phyloP scores from a whole-genome alignment of 1,284 basidiomycete genomes.

The Boletus semigastroideus region DNA sequence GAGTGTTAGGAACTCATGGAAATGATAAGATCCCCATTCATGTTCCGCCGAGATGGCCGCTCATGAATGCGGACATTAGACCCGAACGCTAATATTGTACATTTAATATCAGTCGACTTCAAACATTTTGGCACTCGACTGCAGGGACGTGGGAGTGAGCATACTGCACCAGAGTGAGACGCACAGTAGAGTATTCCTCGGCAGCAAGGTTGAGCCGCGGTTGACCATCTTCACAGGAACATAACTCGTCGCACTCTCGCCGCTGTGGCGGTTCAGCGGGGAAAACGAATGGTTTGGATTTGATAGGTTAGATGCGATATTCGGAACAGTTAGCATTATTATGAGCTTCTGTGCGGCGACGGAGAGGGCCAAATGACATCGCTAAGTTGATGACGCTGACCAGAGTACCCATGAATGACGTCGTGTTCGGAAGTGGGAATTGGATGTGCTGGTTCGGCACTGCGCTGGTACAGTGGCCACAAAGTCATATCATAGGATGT shows the following conservation, averaged over 20 bases:
- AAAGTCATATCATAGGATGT: no score
- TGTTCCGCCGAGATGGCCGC: not conserved
- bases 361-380: not conserved
- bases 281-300: not conserved
- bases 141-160: not conserved
- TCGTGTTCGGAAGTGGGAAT: not conserved
- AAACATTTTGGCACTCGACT: not conserved
- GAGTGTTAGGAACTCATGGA: not conserved
- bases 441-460: not conserved
- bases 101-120: not conserved
- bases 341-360: not conserved
- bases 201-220: not conserved
- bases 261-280: not conserved
- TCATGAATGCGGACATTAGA: slow-evolving; percentile 8
- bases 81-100: not conserved
- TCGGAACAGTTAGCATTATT: not conserved
- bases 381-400: not conserved
- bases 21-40: not conserved
- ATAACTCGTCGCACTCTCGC: not conserved
- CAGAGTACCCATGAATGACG: no score
- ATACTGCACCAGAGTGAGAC: not conserved
- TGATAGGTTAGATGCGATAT: not conserved
- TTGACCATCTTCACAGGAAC: not conserved
- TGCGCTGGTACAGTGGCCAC: not conserved
- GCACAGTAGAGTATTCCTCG: not conserved